Percentiles rank a stretch among this genome's conserved stretches.
Conservation (phyloP, 495 filamentous ascomycete species). For the Echria macrotheca region DNA sequence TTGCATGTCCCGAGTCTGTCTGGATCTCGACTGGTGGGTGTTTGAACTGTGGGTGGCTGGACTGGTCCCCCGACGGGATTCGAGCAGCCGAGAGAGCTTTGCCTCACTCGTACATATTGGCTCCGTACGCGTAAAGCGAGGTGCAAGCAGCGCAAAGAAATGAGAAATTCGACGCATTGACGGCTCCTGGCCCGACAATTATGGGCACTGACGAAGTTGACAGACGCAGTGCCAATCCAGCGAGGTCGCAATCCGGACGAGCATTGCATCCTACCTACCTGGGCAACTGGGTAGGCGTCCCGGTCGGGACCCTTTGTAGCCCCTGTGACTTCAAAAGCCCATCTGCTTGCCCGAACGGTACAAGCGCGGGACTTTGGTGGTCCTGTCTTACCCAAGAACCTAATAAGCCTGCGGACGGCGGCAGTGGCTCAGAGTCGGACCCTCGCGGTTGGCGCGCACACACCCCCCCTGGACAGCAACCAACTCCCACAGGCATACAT, state of each 20-base stretch:
- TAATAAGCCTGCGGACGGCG: neutral
- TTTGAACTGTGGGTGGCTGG: no score
- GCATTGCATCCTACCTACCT: no score
- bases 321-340: no score
- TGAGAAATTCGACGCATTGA: neutral
- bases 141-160: neutral
- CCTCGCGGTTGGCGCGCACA: neutral
- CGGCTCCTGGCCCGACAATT: neutral
- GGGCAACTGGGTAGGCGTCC: no score
- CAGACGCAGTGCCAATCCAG: neutral
- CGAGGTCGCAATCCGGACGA: no score
- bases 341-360: neutral
- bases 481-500: neutral
- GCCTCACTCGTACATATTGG: slow-evolving; percentile 2
- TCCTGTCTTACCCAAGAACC: neutral
- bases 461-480: neutral
- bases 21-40: neutral
- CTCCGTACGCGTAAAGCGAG: neutral
- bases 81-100: slow-evolving; percentile 2
- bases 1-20: neutral
- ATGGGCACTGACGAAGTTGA: neutral
- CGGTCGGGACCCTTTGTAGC: slow-evolving; percentile 1
- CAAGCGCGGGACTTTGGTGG: neutral
- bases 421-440: neutral
- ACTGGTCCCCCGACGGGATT: neutral